phyloP scores from a whole-genome alignment of 805 yeast genomes.

The Torulaspora quercuum region DNA sequence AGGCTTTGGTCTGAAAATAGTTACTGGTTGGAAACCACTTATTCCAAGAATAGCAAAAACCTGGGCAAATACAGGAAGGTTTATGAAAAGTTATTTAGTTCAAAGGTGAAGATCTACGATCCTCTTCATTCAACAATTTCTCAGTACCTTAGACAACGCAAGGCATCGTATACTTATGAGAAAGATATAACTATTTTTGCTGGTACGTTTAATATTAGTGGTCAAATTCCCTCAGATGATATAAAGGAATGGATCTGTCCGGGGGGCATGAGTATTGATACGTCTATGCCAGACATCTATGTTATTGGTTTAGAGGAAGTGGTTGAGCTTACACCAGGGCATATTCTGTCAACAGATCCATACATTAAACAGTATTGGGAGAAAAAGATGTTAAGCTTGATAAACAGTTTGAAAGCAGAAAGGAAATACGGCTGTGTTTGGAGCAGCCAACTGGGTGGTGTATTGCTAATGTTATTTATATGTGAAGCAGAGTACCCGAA shows the following conservation, averaged over 20 bases:
- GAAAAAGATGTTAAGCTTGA: conserved; percentile 47
- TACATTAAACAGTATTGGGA: conserved; percentile 63
- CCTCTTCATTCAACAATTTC: conserved; percentile 83
- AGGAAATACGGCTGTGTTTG: conserved; percentile 55
- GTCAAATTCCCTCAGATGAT: conserved; percentile 55
- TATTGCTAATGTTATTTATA: conserved; percentile 66
- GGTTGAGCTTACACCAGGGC: conserved; percentile 77
- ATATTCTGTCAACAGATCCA: conserved; percentile 75
- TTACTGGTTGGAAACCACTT: conserved; percentile 74
- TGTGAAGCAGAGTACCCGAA: conserved; percentile 49
- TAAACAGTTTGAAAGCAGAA: conserved; percentile 42
- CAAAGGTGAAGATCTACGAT: conserved; percentile 69
- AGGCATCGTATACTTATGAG: conserved; percentile 54
- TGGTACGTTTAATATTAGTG: conserved; percentile 88
- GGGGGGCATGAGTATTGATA: conserved; percentile 24
- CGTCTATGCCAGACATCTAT: conserved; percentile 57
- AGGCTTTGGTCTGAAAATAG: conserved; percentile 92
- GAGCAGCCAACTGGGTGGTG: conserved; percentile 84
- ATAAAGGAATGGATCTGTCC: conserved; percentile 81
- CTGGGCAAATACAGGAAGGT: conserved; percentile 30
- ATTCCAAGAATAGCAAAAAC: conserved; percentile 43
- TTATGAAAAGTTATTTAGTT: conserved; percentile 29
- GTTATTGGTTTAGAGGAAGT: conserved; percentile 88
- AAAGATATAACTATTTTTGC: conserved; percentile 63
- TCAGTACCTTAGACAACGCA: conserved; percentile 53